A percentile compares a stretch with the other conserved stretches of the same genome.
phyloP scores from a whole-genome alignment of 2,329 filamentous ascomycete species.

The Penicillium crustosum region DNA sequence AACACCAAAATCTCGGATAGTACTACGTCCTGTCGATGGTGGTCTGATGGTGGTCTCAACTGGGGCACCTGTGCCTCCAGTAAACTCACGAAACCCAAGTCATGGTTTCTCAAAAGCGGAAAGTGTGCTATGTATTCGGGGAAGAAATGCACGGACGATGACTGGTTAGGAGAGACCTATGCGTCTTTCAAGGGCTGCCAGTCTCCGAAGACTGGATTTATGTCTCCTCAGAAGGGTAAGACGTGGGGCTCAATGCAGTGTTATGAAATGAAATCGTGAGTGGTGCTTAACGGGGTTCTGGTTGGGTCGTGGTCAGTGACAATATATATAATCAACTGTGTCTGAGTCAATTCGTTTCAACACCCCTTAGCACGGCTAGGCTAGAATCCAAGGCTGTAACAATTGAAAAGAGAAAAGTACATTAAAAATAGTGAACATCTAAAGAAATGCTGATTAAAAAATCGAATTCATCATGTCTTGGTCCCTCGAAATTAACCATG shows the following conservation, averaged over 20 bases:
- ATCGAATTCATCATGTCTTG: neutral
- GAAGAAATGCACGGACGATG: neutral
- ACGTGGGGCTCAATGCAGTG: neutral
- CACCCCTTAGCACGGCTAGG: neutral
- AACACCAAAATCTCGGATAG: neutral
- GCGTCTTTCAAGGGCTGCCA: neutral
- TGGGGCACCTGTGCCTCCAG: slow-evolving; percentile 1
- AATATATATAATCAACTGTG: neutral
- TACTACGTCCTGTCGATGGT: slow-evolving; percentile 7
- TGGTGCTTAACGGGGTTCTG: no score
- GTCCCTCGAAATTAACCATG: no score
- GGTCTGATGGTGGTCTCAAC: neutral
- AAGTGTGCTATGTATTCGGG: neutral
- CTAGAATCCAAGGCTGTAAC: neutral
- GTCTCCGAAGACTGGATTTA: neutral
- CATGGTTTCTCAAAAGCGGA: neutral
- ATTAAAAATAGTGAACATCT: accelerated
- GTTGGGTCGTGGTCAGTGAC: no score
- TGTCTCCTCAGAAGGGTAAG: neutral
- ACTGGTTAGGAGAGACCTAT: neutral
- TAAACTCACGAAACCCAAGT: neutral
- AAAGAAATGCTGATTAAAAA: neutral
- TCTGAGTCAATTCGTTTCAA: neutral
- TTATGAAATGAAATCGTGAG: neutral
- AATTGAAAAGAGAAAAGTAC: no score